Base-by-base conservation (phyloP, 2,329 filamentous ascomycete species). In the Nemania diffusa region DNA sequence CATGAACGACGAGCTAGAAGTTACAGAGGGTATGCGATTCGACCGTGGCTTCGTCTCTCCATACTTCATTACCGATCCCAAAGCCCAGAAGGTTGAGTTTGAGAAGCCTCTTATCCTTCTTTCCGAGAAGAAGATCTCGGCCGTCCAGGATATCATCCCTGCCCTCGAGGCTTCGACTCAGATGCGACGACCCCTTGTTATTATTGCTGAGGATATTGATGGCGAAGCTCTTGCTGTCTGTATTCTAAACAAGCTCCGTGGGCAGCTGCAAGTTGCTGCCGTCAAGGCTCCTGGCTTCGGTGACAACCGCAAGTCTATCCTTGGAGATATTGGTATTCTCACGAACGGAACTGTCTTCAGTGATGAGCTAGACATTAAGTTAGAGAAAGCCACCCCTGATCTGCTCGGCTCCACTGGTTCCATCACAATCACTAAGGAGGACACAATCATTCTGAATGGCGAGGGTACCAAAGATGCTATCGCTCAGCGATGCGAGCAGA, bases 81-180 rank as follows among this genome's bases (percentile, higher is more conserved):
- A 99, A 91, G 83, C 94, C 68, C 94, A 97, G 82, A 99, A 99
- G 90, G 94, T 98, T 65, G 96, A 99, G 85, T 99, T 99, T 74
- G 96, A 99, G 90, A 98, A 99, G 89, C 96, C 96, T 73, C 84
- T 99, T 79, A 96, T 99, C 81, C 92, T 99, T 57, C 92, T 99
- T 63, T 98, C 96, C 8, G 96, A 99, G 90, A 98, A 97, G 92
- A 99, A 99, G 91, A 99, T 99, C 83, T 99, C 96, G 59, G 93
- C 94, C 68, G 96, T 98, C 67, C 95, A 98, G 86, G 96, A 99
- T 83, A 98, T 99, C 79, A 95, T 99, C 78, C 96, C 96, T 72
- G 94, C 96, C 72, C 93, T 99, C 65, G 96, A 99, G 87, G 93
- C 93, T 74, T 98, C 96, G 67, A 97, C 96, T 76, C 94, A 97